phyloP scores from a whole-genome alignment of 306 rosid genomes.

The Prinsepia uniflora region DNA sequence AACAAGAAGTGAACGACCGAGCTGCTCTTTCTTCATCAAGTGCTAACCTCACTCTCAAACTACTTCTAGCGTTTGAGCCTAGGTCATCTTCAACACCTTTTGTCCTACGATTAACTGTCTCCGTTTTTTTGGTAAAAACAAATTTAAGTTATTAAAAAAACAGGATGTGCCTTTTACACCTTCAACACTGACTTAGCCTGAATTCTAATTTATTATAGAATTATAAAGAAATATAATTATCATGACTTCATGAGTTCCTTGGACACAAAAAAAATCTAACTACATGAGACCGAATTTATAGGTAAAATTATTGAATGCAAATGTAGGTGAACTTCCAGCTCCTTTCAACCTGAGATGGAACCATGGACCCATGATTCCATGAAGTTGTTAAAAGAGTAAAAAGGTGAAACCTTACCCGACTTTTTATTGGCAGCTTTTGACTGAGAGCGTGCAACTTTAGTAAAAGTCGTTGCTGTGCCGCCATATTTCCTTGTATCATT shows the following conservation, averaged over 20 bases:
- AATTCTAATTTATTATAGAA: too few species aligned
- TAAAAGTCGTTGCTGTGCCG: constrained; percentile 45
- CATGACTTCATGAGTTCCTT: constrained; percentile 3
- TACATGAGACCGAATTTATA: background rate
- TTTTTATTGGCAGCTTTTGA: constrained; percentile 53
- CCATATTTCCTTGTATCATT: constrained; percentile 51
- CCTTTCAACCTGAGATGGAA: background rate
- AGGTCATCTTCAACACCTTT: constrained; percentile 58
- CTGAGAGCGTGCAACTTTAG: constrained; percentile 47
- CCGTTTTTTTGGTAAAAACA: constrained; percentile 37
- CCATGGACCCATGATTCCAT: background rate
- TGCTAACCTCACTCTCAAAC: constrained; percentile 70
- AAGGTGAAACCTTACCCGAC: constrained; percentile 51
- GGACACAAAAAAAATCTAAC: background rate
- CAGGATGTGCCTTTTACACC: background rate
- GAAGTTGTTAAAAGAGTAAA: background rate
- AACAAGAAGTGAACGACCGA: constrained; percentile 69
- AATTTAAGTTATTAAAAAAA: constrained; percentile 10
- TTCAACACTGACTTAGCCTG: too few species aligned
- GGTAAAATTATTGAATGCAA: background rate
- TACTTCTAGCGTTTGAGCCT: constrained; percentile 55
- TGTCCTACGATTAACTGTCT: constrained; percentile 49
- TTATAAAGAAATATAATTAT: background rate
- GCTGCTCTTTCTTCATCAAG: constrained; percentile 74
- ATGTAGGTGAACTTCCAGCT: background rate